phyloP scores from a whole-genome alignment of 2,329 filamentous ascomycete species.

The Neonectria ditissima region DNA sequence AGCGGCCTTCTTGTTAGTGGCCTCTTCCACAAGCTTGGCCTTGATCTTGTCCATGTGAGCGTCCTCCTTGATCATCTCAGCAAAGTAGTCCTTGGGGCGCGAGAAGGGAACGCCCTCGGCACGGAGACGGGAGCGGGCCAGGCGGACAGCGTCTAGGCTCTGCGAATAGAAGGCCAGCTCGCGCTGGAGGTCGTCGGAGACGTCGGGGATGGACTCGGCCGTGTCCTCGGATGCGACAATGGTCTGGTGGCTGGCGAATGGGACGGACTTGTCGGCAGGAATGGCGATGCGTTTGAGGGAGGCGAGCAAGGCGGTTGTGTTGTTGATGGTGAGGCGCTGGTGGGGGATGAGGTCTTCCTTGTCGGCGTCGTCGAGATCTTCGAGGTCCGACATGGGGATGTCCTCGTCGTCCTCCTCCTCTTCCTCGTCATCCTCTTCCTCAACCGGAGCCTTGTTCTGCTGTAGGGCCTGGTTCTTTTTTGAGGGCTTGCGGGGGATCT shows the following conservation, averaged over 20 bases:
- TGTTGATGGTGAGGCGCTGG: slow-evolving; percentile 97
- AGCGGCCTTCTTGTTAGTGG: slow-evolving; percentile 90
- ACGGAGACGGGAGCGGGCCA: slow-evolving; percentile 79
- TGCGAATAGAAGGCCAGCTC: slow-evolving; percentile 96
- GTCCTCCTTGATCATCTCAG: slow-evolving; percentile 98
- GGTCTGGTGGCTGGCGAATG: slow-evolving; percentile 87
- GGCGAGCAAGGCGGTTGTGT: slow-evolving; percentile 85
- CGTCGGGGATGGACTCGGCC: slow-evolving; percentile 76
- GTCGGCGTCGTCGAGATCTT: slow-evolving; percentile 81
- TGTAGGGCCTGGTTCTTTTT: slow-evolving; percentile 55
- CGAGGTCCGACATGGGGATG: slow-evolving; percentile 88
- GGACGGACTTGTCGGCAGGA: slow-evolving; percentile 72
- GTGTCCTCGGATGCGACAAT: slow-evolving; percentile 76
- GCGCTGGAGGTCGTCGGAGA: slow-evolving; percentile 91
- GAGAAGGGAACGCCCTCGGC: slow-evolving; percentile 88
- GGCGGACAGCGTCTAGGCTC: slow-evolving; percentile 80
- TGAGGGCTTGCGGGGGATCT: slow-evolving; percentile 64
- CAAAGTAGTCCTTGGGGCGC: slow-evolving; percentile 93
- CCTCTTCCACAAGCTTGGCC: slow-evolving; percentile 91
- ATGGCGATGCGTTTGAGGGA: slow-evolving; percentile 82
- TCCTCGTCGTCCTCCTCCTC: slow-evolving; percentile 85
- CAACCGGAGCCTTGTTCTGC: slow-evolving; percentile 2
- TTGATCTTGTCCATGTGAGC: slow-evolving; percentile 99
- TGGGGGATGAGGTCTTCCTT: slow-evolving; percentile 89
- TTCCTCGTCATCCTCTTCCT: slow-evolving; percentile 65